phyloP scores from a whole-genome alignment of 495 filamentous ascomycete genomes.

The Xylaria intraflava region DNA sequence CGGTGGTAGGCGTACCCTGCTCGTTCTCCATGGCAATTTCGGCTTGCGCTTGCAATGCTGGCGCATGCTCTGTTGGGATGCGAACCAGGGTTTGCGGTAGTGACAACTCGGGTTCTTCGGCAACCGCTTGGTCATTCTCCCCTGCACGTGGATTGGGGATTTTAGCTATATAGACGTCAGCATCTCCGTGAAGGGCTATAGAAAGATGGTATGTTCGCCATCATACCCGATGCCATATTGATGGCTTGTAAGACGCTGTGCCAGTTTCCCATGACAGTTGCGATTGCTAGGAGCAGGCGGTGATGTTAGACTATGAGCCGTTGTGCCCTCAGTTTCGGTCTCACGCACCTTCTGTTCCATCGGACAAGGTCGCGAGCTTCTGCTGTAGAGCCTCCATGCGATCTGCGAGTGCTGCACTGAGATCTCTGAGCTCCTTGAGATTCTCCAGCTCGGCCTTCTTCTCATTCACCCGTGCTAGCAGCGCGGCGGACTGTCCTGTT shows the following conservation, averaged over 20 bases:
- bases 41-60: constrained; percentile 46
- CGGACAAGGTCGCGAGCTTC: constrained; percentile 79
- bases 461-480: constrained; percentile 82
- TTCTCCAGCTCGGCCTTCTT: constrained; percentile 92
- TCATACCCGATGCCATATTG: constrained; percentile 88
- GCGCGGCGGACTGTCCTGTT: constrained; percentile 66
- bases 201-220: neutral
- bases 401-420: constrained; percentile 76
- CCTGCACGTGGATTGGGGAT: constrained; percentile 46
- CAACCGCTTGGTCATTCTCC: constrained; percentile 28
- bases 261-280: constrained; percentile 90
- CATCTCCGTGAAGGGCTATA: neutral
- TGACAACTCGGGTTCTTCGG: constrained; percentile 38
- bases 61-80: constrained; percentile 65
- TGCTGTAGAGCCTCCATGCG: constrained; percentile 90
- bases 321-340: neutral
- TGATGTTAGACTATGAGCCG: constrained; percentile 1
- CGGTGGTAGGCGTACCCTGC: constrained; percentile 11
- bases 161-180: constrained; percentile 41
- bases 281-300: constrained; percentile 61
- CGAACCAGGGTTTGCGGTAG: constrained; percentile 76
- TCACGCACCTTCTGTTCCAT: constrained; percentile 80
- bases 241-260: constrained; percentile 90
- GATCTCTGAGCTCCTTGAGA: constrained; percentile 75
- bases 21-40: constrained; percentile 37